A percentile compares a stretch with the other conserved stretches of the same genome.
phyloP scores from a whole-genome alignment of 2,329 filamentous ascomycete genomes.

The Ophiosphaerella herpotricha region DNA sequence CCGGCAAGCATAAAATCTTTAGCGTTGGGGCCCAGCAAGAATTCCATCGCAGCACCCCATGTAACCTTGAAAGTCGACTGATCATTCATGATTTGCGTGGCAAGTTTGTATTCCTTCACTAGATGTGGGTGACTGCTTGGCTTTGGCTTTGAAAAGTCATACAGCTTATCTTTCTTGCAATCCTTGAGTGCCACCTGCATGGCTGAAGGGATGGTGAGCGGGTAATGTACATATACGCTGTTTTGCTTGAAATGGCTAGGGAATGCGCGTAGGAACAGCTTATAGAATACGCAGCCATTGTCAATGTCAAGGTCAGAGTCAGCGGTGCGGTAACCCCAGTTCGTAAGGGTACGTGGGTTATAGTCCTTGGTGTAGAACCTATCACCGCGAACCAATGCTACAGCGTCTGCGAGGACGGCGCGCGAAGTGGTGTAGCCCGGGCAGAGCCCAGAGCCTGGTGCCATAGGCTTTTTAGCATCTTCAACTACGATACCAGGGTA shows the following conservation, averaged over 20 bases:
- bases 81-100: conserved; percentile 65
- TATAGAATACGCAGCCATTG: conserved; percentile 84
- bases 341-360: conserved; percentile 72
- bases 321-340: conserved; percentile 80
- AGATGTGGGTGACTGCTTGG: conserved; percentile 53
- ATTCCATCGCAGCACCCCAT: conserved; percentile 67
- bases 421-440: conserved; percentile 78
- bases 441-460: conserved; percentile 71
- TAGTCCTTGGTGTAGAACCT: conserved; percentile 79
- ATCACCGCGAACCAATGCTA: conserved; percentile 77
- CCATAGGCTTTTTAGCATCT: conserved; percentile 72
- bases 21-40: conserved; percentile 63
- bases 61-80: conserved; percentile 65
- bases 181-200: conserved; percentile 72
- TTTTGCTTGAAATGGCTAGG: conserved; percentile 77
- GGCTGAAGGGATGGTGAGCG: conserved; percentile 71
- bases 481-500: conserved; percentile 80
- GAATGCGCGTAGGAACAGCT: conserved; percentile 78
- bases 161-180: conserved; percentile 69
- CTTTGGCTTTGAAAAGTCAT: conserved; percentile 69
- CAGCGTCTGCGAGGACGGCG: conserved; percentile 77
- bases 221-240: conserved; percentile 82
- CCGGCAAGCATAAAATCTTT: conserved; percentile 60
- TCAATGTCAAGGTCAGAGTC: conserved; percentile 74
- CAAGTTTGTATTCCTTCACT: conserved; percentile 65